Base-by-base conservation (phyloP, 2,329 filamentous ascomycete species). In the Metarhizium guizhouense region DNA sequence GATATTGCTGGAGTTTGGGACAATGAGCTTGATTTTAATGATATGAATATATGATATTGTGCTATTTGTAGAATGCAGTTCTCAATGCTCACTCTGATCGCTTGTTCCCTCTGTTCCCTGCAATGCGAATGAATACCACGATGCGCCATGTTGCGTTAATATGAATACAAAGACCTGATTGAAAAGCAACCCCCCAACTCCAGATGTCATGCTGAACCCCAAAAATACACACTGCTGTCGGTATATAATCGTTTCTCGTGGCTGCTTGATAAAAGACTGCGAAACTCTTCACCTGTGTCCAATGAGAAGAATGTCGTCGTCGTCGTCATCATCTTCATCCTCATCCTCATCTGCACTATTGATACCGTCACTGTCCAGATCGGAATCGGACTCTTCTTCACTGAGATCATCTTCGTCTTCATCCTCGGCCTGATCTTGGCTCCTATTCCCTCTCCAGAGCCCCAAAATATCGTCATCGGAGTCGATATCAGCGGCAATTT, bases 381-480 rank as follows among this genome's bases (percentile, higher is more conserved):
- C 76, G 4, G 76, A 74, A 25, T 74, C 74, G 18, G 72, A 70
- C 1, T 78, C 77, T 20, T 77, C 76, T 2, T 78, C 54, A 36
- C 54, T 53, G 4, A 40, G 76, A 6, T 77, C 76, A 7, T 68
- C 72, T 3, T 73, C 73, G n/a, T 72, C 73, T 20, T 80, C 77
- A 2, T 77, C 76, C 2, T 72, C 74, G n/a, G 72, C 73, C 2
- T 77, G 76, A 2, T 75, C 73, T 45, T 54, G 56, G 25, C 54
- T 56, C 48, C 56, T 54, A 6, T 74, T 73, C 13, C 72, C 73
- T 49, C 65, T 76, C 80, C 82, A 85, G 52, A 86, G 77, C 34
- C 78, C 77, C 34, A 85, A 63, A 56, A 85, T 78, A 55, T 83
- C 82, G 8, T 77, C 75, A 18, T 80, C 77, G 0, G 78, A 78